Evolutionary conservation across 805 yeast species (phyloP).

Genomic region (Candida arabinofermentans): DNA sequence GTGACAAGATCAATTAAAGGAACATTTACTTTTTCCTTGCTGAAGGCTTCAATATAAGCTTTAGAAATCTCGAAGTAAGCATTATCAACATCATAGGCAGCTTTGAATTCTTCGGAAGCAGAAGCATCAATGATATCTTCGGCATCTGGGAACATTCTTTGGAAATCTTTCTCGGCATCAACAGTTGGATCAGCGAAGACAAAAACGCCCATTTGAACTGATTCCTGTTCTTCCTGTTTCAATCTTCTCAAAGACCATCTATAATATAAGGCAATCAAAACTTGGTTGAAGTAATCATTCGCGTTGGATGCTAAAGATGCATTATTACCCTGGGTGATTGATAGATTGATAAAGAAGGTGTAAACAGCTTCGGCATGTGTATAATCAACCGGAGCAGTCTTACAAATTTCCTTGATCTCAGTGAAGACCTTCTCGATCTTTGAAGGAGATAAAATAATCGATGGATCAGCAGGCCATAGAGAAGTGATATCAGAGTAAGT

Average conservation of each 20-base stretch:
- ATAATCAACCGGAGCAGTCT: constrained; percentile 40
- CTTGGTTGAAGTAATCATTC: constrained; percentile 35
- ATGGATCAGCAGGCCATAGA: constrained; percentile 47
- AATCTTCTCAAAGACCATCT: constrained; percentile 77
- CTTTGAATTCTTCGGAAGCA: constrained; percentile 18
- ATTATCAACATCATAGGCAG: constrained; percentile 36
- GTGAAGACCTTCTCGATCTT: constrained; percentile 31
- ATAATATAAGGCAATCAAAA: constrained; percentile 61
- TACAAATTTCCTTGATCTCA: constrained; percentile 34
- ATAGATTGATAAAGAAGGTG: constrained; percentile 43
- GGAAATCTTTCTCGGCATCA: constrained; percentile 79
- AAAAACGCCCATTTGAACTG: constrained; percentile 59
- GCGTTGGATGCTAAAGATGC: constrained; percentile 10
- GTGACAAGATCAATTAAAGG: constrained; percentile 30
- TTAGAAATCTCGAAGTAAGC: constrained; percentile 45
- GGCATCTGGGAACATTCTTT: constrained; percentile 79
- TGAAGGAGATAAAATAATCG: constrained; percentile 31
- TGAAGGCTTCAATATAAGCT: constrained; percentile 43
- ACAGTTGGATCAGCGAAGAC: constrained; percentile 58
- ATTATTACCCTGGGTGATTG: constrained; percentile 31
- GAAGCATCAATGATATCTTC: constrained; percentile 54
- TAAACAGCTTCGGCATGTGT: constrained; percentile 47
- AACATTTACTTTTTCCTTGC: constrained; percentile 8
- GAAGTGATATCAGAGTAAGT: constrained; percentile 27
- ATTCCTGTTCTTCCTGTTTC: constrained; percentile 59